These are phyloP conservation scores for Fallopia convolvulus DNA, from an alignment of 148 eudicot species.

Conservation along the genomic window DNA sequence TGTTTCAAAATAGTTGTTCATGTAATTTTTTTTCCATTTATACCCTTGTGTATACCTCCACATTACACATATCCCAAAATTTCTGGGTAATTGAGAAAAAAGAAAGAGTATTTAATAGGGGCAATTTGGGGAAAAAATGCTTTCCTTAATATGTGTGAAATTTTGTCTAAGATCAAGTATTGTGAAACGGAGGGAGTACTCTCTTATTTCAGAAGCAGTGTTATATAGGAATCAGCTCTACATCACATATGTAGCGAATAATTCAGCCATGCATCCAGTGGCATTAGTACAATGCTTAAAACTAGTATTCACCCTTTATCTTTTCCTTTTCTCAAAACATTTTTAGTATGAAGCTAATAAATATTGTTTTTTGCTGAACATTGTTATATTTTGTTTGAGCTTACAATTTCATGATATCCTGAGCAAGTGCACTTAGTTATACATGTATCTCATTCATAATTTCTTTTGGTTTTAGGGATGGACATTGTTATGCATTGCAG, in stretches of 20 bases:
- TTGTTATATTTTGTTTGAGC: not conserved
- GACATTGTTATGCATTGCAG: conserved; percentile 58
- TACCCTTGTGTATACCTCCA: no score
- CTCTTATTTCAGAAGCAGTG: not conserved
- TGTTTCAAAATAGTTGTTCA: no score
- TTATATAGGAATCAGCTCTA: not conserved
- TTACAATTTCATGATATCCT: not conserved
- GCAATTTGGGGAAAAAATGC: no score
- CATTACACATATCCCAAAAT: no score
- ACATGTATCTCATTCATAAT: conserved; percentile 11
- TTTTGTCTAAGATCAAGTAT: no score
- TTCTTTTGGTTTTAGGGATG: conserved; percentile 38
- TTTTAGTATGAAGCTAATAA: not conserved
- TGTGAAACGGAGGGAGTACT: no score
- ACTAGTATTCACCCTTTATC: not conserved
- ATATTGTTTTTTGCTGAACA: not conserved
- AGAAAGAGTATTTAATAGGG: no score
- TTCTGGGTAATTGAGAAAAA: no score
- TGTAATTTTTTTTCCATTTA: no score
- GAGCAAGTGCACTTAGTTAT: not conserved
- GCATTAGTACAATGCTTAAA: not conserved
- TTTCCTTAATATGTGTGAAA: no score
- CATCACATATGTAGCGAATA: not conserved
- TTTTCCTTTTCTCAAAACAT: not conserved
- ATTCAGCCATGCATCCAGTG: not conserved